phyloP scores from a whole-genome alignment of 768 basidiomycete species.

The Suillus ampliporus region DNA sequence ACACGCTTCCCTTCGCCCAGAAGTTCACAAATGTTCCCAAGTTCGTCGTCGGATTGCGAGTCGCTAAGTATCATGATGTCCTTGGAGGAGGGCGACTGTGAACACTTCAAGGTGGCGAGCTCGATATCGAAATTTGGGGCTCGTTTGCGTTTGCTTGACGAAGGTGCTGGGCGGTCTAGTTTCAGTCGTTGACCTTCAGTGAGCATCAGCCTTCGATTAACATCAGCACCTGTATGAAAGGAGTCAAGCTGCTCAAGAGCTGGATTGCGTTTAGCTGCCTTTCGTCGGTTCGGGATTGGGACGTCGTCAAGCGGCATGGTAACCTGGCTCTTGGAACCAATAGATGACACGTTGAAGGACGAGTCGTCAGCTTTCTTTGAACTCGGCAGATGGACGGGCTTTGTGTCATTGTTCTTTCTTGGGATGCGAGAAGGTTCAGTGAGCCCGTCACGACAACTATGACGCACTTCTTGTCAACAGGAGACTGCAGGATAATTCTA shows the following conservation, averaged over 20 bases:
- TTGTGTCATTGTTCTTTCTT: slow-evolving; percentile 35
- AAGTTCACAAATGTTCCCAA: slow-evolving; percentile 38
- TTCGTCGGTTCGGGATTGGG: slow-evolving; percentile 30
- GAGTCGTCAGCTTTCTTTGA: slow-evolving; percentile 1
- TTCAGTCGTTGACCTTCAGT: slow-evolving; percentile 51
- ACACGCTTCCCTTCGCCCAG: slow-evolving; percentile 38
- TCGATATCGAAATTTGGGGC: slow-evolving; percentile 56
- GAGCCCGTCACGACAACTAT: slow-evolving; percentile 79
- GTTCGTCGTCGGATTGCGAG: slow-evolving; percentile 47
- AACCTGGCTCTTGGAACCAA: slow-evolving; percentile 2
- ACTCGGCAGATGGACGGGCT: slow-evolving; percentile 15
- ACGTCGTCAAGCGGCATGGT: background rate
- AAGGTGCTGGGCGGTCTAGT: slow-evolving; percentile 26
- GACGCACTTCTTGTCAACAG: slow-evolving; percentile 12
- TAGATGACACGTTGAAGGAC: background rate
- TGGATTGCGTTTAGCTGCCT: slow-evolving; percentile 27
- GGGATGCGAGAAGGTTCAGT: slow-evolving; percentile 51
- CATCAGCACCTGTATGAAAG: slow-evolving; percentile 49
- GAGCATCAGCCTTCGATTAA: slow-evolving; percentile 44
- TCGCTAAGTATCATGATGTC: slow-evolving; percentile 39
- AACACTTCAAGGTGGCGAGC: slow-evolving; percentile 42
- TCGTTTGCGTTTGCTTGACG: slow-evolving; percentile 20
- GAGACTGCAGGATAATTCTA: background rate
- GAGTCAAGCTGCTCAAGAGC: slow-evolving; percentile 47
- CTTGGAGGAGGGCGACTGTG: slow-evolving; percentile 24